Percentiles rank a stretch among this genome's conserved stretches.
These are phyloP conservation scores for Pisolithus microcarpus DNA, from an alignment of 768 basidiomycete species.

Conservation along the genomic window DNA sequence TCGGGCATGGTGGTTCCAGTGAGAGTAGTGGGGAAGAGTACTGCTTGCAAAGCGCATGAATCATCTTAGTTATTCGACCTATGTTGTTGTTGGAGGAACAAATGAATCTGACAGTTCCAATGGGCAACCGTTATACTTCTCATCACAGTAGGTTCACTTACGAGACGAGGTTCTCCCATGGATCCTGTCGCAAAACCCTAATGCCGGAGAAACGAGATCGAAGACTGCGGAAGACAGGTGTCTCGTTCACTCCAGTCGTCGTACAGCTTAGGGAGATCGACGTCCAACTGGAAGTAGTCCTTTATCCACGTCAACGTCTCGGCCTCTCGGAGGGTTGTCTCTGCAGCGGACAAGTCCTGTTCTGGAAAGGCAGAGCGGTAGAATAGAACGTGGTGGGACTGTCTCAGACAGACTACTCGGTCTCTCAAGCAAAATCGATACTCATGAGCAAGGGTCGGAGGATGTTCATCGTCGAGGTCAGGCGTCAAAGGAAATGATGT, in stretches of 20 bases:
- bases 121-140: background rate
- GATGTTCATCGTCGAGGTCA: slow-evolving; percentile 8
- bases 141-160: slow-evolving; percentile 35
- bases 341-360: slow-evolving; percentile 26
- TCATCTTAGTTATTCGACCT: slow-evolving; percentile 87
- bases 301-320: slow-evolving; percentile 70
- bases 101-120: slow-evolving; percentile 62
- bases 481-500: slow-evolving; percentile 38
- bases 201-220: slow-evolving; percentile 71
- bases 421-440: slow-evolving; percentile 77
- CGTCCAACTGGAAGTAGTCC: slow-evolving; percentile 85
- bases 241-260: slow-evolving; percentile 69
- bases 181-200: slow-evolving; percentile 83
- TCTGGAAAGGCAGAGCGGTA: slow-evolving; percentile 66
- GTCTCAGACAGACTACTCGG: slow-evolving; percentile 77
- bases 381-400: slow-evolving; percentile 54
- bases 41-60: slow-evolving; percentile 70
- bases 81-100: slow-evolving; percentile 99
- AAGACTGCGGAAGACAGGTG: slow-evolving; percentile 60
- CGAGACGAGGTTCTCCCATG: slow-evolving; percentile 95
- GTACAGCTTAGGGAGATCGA: slow-evolving; percentile 68
- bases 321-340: slow-evolving; percentile 36
- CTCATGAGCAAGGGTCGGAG: slow-evolving; percentile 39
- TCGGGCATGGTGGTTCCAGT: slow-evolving; percentile 26
- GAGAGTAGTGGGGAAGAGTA: slow-evolving; percentile 68